These are phyloP conservation scores for Scytalidium sp. DNA, from an alignment of 2,329 filamentous ascomycete genomes.

Conservation along the genomic window DNA sequence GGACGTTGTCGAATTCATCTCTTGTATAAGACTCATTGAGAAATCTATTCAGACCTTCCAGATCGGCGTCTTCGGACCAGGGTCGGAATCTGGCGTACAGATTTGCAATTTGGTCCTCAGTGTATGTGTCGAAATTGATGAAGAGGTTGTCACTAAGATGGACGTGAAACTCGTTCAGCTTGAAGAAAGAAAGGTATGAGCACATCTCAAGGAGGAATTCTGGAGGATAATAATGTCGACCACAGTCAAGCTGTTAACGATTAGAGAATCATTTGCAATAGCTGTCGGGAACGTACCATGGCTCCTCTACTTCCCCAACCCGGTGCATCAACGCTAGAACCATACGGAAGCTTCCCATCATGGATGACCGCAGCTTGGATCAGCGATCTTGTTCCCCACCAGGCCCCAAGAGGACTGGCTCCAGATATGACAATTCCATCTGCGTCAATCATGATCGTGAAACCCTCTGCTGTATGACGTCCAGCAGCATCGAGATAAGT, in stretches of 20 bases:
- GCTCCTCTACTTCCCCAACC: conserved; percentile 48
- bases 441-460: conserved; percentile 38
- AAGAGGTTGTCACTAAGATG: conserved; percentile 56
- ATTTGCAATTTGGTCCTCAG: conserved; percentile 35
- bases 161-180: conserved; percentile 56
- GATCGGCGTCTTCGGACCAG: conserved; percentile 42
- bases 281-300: conserved; percentile 28
- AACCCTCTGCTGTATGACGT: conserved; percentile 45
- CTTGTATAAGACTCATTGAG: conserved; percentile 53
- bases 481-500: conserved; percentile 43
- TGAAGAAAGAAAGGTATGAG: conserved; percentile 58
- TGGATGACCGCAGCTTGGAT: conserved; percentile 46
- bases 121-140: conserved; percentile 46
- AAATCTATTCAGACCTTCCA: conserved; percentile 47
- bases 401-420: conserved; percentile 51
- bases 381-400: conserved; percentile 56
- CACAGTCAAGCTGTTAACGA: conserved; percentile 46
- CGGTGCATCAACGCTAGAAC: conserved; percentile 44
- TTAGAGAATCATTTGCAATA: neutral
- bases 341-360: conserved; percentile 34
- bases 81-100: conserved; percentile 55
- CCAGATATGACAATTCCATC: conserved; percentile 44
- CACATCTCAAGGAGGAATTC: conserved; percentile 55
- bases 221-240: conserved; percentile 53
- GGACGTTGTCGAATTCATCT: conserved; percentile 48